Percentiles rank a stretch among this genome's conserved stretches.
phyloP scores from a whole-genome alignment of 148 eudicot genomes.

The Limonium bicolor region DNA sequence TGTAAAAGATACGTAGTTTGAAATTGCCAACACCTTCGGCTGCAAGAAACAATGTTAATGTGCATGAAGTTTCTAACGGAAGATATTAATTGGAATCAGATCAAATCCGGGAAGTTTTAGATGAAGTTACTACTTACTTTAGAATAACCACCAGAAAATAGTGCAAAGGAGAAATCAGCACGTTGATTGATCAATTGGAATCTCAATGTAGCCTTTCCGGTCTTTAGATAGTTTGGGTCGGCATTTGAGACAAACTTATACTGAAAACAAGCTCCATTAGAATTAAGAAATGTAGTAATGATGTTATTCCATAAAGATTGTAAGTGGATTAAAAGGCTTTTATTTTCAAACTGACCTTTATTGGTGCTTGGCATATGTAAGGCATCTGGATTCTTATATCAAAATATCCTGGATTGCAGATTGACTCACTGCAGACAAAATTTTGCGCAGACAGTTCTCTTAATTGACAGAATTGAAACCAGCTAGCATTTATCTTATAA shows the following conservation, averaged over 20 bases:
- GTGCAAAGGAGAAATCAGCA: conserved; percentile 83
- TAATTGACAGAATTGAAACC: too few species aligned
- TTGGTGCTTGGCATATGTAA: conserved; percentile 71
- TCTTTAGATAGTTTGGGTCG: conserved; percentile 28
- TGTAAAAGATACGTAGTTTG: conserved; percentile 35
- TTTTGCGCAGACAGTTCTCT: too few species aligned
- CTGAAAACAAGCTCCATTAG: not conserved
- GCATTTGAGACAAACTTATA: conserved; percentile 4
- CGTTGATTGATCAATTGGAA: conserved; percentile 91
- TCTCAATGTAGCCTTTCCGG: conserved; percentile 43
- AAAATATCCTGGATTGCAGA: too few species aligned
- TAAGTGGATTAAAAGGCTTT: not conserved
- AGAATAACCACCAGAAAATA: conserved; percentile 59
- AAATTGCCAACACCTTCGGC: conserved; percentile 57
- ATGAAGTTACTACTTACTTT: too few species aligned
- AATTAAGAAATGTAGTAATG: not conserved
- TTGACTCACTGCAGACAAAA: too few species aligned
- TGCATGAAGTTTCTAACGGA: too few species aligned
- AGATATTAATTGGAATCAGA: too few species aligned
- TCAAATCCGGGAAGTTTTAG: too few species aligned
- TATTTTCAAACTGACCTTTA: conserved; percentile 56
- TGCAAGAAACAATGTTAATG: too few species aligned
- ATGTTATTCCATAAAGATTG: too few species aligned
- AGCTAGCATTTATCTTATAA: too few species aligned
- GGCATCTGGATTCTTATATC: conserved; percentile 40